These are phyloP conservation scores for Streptanthus diversifolius DNA, from an alignment of 345 rosid species.

Conservation along the genomic window DNA sequence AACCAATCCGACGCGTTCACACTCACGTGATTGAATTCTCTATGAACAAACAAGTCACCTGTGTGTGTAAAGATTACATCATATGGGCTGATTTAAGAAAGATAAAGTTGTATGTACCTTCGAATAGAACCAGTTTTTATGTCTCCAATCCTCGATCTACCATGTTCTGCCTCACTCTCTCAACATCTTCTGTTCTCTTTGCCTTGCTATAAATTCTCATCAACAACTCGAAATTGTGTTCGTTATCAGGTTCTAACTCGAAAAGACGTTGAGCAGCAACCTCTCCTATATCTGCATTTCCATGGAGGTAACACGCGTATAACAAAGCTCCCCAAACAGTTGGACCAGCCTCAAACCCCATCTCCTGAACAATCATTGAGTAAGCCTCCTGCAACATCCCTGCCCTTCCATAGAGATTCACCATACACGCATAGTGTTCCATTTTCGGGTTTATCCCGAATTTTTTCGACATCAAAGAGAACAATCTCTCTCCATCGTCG, in stretches of 20 bases:
- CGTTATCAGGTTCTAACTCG: conserved; percentile 77
- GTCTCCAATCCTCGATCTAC: conserved; percentile 56
- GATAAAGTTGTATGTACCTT: conserved; percentile 15
- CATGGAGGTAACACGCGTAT: conserved; percentile 64
- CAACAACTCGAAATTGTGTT: conserved; percentile 71
- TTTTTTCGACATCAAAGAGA: conserved; percentile 50
- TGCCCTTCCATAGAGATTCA: conserved; percentile 73
- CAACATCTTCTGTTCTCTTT: conserved; percentile 46
- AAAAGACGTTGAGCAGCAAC: conserved; percentile 64
- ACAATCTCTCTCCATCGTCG: conserved; percentile 57
- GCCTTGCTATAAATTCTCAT: conserved; percentile 56
- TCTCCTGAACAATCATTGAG: conserved; percentile 44
- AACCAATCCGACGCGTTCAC: conserved; percentile 22
- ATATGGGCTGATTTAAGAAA: background rate
- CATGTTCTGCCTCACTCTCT: conserved; percentile 64
- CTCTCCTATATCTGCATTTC: conserved; percentile 62
- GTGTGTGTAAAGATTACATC: conserved; percentile 15
- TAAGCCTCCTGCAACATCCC: conserved; percentile 65
- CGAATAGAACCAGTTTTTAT: background rate
- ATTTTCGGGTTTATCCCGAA: conserved; percentile 44
- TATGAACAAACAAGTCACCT: conserved; percentile 18
- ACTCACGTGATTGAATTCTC: conserved; percentile 7
- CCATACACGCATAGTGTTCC: conserved; percentile 87
- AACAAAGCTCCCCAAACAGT: conserved; percentile 87
- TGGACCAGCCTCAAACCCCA: conserved; percentile 73